Evolutionary conservation across 768 basidiomycete genomes (phyloP).

Genomic region (Basidioascus undulatus): DNA sequence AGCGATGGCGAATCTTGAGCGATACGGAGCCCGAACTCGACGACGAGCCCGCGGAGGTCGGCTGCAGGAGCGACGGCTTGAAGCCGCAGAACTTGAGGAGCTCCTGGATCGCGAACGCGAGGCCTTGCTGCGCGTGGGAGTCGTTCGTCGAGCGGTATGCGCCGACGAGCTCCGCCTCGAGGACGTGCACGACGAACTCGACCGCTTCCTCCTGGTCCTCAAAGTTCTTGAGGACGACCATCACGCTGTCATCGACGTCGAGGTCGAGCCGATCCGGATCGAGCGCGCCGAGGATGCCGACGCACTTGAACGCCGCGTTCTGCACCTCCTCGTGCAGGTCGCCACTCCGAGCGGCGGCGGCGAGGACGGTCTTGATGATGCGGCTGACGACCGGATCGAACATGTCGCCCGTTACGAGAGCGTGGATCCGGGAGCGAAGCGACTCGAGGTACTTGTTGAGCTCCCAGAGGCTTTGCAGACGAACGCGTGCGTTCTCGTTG

Average conservation of each 20-base stretch:
- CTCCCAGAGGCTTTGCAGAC: conserved; percentile 47
- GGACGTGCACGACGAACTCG: conserved; percentile 61
- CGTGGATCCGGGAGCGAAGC: conserved; percentile 24
- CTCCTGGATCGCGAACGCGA: conserved; percentile 82
- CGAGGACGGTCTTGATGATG: conserved; percentile 39
- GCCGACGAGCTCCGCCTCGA: conserved; percentile 59
- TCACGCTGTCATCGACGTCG: conserved; percentile 28
- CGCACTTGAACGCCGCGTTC: conserved; percentile 58
- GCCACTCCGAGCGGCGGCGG: conserved; percentile 49
- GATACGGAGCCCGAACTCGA: not conserved
- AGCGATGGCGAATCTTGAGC: conserved; percentile 40
- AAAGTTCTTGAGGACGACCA: conserved; percentile 61
- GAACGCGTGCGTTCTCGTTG: conserved; percentile 60
- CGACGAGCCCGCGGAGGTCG: conserved; percentile 3
- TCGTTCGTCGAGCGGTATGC: conserved; percentile 87
- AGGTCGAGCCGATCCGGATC: conserved; percentile 83
- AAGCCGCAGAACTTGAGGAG: conserved; percentile 70
- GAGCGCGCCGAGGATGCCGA: conserved; percentile 74
- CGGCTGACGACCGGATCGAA: conserved; percentile 56
- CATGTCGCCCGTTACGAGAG: conserved; percentile 54
- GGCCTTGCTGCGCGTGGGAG: conserved; percentile 63
- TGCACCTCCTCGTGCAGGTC: conserved; percentile 45
- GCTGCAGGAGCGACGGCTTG: conserved; percentile 41
- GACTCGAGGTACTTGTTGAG: conserved; percentile 31
- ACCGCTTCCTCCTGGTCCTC: conserved; percentile 49